Conservation (phyloP, 345 rosid species). For the Brassica cretica region DNA sequence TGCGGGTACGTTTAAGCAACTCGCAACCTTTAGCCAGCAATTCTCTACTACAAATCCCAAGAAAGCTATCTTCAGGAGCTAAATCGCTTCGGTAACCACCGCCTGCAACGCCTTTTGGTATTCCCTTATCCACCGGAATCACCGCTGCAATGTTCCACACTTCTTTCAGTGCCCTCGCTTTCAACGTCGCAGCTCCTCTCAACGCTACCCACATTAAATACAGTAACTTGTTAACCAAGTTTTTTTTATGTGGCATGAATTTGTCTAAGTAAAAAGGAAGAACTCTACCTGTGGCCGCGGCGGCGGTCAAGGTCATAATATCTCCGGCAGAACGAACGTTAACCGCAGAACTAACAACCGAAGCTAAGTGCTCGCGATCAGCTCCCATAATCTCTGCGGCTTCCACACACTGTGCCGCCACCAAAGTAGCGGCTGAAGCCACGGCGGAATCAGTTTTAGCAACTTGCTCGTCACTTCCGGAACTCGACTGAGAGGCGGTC, state of each 20-base stretch:
- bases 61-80: constrained; percentile 72
- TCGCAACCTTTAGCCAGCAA: constrained; percentile 92
- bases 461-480: constrained; percentile 70
- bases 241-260: neutral
- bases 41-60: constrained; percentile 81
- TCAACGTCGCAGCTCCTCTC: constrained; percentile 89
- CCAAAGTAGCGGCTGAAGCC: constrained; percentile 79
- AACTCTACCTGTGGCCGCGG: constrained; percentile 75
- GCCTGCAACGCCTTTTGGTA: constrained; percentile 34
- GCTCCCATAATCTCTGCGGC: constrained; percentile 86
- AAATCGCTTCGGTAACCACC: constrained; percentile 61
- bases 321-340: constrained; percentile 79
- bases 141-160: constrained; percentile 96
- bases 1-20: constrained; percentile 91
- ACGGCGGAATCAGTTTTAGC: constrained; percentile 74
- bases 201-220: constrained; percentile 54
- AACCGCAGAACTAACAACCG: constrained; percentile 75
- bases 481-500: constrained; percentile 58
- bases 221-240: neutral
- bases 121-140: constrained; percentile 82
- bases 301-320: constrained; percentile 81
- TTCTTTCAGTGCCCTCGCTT: constrained; percentile 90
- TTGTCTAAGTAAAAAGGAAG: neutral
- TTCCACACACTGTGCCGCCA: constrained; percentile 82
- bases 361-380: constrained; percentile 72